Conservation (phyloP, 352 stramenopile species). For the Globisporangium perplexum region DNA sequence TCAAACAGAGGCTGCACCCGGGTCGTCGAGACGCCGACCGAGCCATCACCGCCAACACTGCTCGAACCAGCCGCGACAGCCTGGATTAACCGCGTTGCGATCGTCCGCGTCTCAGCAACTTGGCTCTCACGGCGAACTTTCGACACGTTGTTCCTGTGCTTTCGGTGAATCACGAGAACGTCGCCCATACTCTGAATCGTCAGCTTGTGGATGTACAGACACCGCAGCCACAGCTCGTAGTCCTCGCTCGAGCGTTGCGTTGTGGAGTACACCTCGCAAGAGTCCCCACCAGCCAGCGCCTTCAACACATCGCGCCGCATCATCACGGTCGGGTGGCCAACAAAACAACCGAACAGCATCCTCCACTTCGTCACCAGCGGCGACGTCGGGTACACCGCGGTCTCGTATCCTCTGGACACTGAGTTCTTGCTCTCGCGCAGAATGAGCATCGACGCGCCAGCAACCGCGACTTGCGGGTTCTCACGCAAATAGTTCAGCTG, state of each 20-base stretch:
- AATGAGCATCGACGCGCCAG: conserved; percentile 32
- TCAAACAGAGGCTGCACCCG: conserved; percentile 9
- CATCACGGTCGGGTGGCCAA: conserved; percentile 77
- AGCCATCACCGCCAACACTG: not conserved
- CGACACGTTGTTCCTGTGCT: conserved; percentile 20
- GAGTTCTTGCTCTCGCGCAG: conserved; percentile 8
- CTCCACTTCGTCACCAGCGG: conserved; percentile 56
- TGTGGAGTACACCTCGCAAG: conserved; percentile 31
- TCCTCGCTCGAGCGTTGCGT: conserved; percentile 50
- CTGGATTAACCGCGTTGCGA: conserved; percentile 9
- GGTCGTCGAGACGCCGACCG: not conserved
- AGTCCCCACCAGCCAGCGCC: conserved; percentile 8
- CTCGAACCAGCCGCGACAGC: not conserved
- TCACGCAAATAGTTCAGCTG: conserved; percentile 42
- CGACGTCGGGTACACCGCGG: conserved; percentile 39
- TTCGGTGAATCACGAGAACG: conserved; percentile 46
- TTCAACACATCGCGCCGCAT: conserved; percentile 49
- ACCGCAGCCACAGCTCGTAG: conserved; percentile 80
- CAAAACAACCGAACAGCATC: conserved; percentile 73
- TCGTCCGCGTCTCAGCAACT: conserved; percentile 34
- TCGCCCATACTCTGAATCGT: conserved; percentile 48
- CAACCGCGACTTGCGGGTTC: conserved; percentile 31
- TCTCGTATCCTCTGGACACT: conserved; percentile 14
- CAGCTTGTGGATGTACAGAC: conserved; percentile 27
- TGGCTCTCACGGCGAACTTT: conserved; percentile 24